phyloP scores from a whole-genome alignment of 768 basidiomycete species.

The Hygrocybe punicea region DNA sequence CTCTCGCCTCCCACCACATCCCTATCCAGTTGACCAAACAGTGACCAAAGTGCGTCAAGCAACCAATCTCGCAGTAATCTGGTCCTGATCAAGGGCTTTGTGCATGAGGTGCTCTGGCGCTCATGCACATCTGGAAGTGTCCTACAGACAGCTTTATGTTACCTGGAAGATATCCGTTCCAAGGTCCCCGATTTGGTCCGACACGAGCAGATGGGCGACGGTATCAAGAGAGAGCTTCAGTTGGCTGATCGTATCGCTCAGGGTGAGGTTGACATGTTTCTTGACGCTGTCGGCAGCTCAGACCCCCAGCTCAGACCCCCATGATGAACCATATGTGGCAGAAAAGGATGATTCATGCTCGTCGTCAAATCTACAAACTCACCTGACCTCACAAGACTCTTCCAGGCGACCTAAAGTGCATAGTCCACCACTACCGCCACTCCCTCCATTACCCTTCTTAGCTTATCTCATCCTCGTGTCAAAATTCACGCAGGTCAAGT shows the following conservation, averaged over 20 bases:
- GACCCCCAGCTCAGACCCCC: too few species aligned
- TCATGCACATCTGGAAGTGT: constrained; percentile 81
- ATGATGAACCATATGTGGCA: too few species aligned
- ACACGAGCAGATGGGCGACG: constrained; percentile 47
- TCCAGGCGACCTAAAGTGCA: constrained; percentile 16
- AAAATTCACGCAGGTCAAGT: constrained; percentile 91
- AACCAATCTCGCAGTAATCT: constrained; percentile 36
- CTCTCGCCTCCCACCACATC: constrained; percentile 27
- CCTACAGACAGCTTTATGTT: constrained; percentile 84
- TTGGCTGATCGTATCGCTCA: constrained; percentile 44
- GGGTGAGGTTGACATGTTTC: constrained; percentile 25
- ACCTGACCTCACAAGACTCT: not conserved
- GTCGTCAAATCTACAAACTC: not conserved
- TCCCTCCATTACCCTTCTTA: constrained; percentile 66
- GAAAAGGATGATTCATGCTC: not conserved
- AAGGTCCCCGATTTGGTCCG: constrained; percentile 62
- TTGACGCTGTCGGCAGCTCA: not conserved
- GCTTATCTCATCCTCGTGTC: constrained; percentile 85
- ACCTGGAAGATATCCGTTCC: constrained; percentile 76
- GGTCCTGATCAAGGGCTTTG: constrained; percentile 69
- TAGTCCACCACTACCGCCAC: constrained; percentile 19
- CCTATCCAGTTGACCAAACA: constrained; percentile 3
- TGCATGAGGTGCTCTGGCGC: constrained; percentile 81
- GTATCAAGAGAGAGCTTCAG: constrained; percentile 40
- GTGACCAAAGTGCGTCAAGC: constrained; percentile 10